Conservation (phyloP, 2,329 filamentous ascomycete genomes). For the Chaetomium olivaceum region DNA sequence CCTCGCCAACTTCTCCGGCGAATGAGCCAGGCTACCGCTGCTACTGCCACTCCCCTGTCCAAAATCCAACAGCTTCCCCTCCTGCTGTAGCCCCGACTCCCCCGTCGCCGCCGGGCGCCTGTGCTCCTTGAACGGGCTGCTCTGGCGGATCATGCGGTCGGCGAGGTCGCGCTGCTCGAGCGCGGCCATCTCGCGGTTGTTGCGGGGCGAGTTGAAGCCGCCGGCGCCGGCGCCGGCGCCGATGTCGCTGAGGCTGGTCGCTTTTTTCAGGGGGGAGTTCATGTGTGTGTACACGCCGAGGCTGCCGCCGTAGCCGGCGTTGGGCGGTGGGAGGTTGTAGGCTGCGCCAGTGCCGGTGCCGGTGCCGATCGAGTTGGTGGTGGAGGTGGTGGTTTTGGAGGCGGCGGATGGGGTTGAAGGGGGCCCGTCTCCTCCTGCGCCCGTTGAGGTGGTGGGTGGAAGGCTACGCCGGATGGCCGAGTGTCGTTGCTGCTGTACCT, state of each 20-base stretch:
- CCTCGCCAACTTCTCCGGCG: conserved; percentile 44
- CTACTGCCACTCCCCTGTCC: not conserved
- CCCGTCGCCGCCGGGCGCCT: conserved; percentile 24
- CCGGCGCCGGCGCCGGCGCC: conserved; percentile 42
- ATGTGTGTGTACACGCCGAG: conserved; percentile 78
- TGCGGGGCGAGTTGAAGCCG: conserved; percentile 55
- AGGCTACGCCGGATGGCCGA: conserved; percentile 30
- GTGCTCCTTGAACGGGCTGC: conserved; percentile 46
- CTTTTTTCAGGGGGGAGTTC: conserved; percentile 80
- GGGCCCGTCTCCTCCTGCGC: not conserved
- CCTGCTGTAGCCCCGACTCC: too few species aligned
- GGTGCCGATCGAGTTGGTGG: conserved; percentile 25
- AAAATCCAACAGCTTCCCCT: conserved; percentile 3
- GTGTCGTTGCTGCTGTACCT: conserved; percentile 23
- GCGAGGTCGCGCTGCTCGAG: conserved; percentile 50
- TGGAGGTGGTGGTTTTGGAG: conserved; percentile 31
- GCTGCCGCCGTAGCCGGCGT: conserved; percentile 62
- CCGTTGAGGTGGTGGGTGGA: conserved; percentile 7
- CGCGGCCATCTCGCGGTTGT: conserved; percentile 63
- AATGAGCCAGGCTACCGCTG: conserved; percentile 24
- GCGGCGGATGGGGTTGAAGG: conserved; percentile 22
- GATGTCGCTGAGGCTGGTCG: conserved; percentile 62
- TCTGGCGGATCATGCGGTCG: conserved; percentile 39
- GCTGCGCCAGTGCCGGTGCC: conserved; percentile 25
- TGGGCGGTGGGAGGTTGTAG: conserved; percentile 12